Evolutionary conservation across 768 basidiomycete species (phyloP), one percentile per base, ranked within the genome.

Genomic region (Kwoniella sp.): DNA sequence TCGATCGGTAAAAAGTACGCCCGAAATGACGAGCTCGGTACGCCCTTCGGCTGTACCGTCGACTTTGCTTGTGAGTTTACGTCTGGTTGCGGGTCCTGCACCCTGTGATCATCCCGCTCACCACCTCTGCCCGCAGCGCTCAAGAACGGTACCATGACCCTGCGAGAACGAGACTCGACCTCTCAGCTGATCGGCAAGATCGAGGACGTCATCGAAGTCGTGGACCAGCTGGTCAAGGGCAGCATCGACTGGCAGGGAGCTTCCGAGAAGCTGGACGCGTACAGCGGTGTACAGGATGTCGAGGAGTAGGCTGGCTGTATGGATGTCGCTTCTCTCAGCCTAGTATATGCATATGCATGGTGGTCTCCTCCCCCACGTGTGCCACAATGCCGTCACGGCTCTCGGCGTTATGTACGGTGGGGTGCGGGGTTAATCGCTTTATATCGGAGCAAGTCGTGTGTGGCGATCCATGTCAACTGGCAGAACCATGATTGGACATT

Each of bases 1-100:
- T 86, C 89, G 7, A 98, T 98, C 69, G 95, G 95, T 34, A 92
- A 88, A 77, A 89, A 93, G 12, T 98, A 98, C 76, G 84, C 95
- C 11, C 83, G 95, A 53, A 99, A 98, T 76, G 95, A 99, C 76
- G 95, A 98, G 77, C 81, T 99, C 38, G 95, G 95, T 59, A 98
- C 95, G 26, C 95, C 95, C 1, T 99, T 86, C 75, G 95, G 93
- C 43, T 80, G 93, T 52, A 99, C 95, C 1, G 80, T 98, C 50
- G 93, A 96, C 75, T 96, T 98, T 77, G 95, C 92, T 5, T 84
- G 85, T 86, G 62, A 68, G 82, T 78, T 38, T 19, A n/a, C n/a
- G n/a, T n/a, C n/a, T n/a, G n/a, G n/a, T n/a, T n/a, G n/a, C n/a
- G n/a, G n/a, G n/a, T n/a, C n/a, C n/a, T n/a, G n/a, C n/a, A n/a